Conservation (phyloP, 352 stramenopile species). For the Globisporangium splendens region DNA sequence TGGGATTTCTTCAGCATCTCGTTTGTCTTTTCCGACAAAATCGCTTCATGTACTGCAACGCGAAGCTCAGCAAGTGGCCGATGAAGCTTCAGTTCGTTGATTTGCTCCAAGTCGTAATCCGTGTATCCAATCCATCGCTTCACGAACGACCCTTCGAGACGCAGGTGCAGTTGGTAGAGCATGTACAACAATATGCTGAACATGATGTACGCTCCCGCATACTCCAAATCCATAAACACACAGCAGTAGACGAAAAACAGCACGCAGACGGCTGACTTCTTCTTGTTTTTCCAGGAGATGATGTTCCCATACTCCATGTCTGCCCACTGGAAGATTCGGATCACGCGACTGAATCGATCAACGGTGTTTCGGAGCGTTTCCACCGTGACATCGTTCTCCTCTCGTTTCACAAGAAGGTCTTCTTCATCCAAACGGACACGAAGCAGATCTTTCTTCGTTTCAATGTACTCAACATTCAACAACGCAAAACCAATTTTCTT, state of each 20-base stretch:
- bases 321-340: constrained; percentile 68
- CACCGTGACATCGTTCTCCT: constrained; percentile 78
- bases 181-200: constrained; percentile 64
- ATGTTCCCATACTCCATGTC: constrained; percentile 74
- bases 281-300: constrained; percentile 86
- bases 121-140: constrained; percentile 75
- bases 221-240: constrained; percentile 71
- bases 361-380: constrained; percentile 74
- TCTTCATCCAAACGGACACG: constrained; percentile 55
- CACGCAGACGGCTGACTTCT: constrained; percentile 69
- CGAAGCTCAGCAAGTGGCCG: constrained; percentile 66
- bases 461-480: constrained; percentile 62
- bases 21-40: constrained; percentile 46
- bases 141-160: constrained; percentile 61
- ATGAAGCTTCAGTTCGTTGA: constrained; percentile 71
- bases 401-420: constrained; percentile 43
- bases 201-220: constrained; percentile 66
- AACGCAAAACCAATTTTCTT: constrained; percentile 57
- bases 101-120: constrained; percentile 70
- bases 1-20: constrained; percentile 58
- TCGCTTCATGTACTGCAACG: constrained; percentile 72
- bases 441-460: constrained; percentile 70
- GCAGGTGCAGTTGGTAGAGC: constrained; percentile 67
- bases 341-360: constrained; percentile 62
- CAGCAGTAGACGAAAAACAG: constrained; percentile 59